A percentile compares a stretch with the other conserved stretches of the same genome.
phyloP scores from a whole-genome alignment of 108 stramenopile genomes.

The Fistulifera solaris region DNA sequence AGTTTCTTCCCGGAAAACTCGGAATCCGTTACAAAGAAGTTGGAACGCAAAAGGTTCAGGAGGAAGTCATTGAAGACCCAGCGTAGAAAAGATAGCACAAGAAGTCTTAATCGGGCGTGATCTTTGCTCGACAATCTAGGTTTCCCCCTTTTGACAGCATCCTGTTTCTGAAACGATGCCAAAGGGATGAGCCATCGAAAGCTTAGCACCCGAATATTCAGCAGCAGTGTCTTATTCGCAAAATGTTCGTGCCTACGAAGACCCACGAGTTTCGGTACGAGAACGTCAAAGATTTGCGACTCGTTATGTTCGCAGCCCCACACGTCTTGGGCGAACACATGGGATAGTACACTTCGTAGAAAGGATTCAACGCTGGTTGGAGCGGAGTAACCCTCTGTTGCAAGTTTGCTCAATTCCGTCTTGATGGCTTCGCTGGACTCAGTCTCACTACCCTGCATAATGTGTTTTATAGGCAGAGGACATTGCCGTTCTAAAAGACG shows the following conservation, averaged over 20 bases:
- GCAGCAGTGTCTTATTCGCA: conserved; percentile 45
- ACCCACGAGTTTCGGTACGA: neutral
- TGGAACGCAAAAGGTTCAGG: conserved; percentile 60
- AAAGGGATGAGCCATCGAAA: conserved; percentile 46
- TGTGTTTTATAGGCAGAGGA: conserved; percentile 28
- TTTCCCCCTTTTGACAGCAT: neutral
- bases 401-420: neutral
- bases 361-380: conserved; percentile 40
- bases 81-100: conserved; percentile 40
- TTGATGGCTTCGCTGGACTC: neutral
- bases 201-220: conserved; percentile 51
- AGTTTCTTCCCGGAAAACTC: conserved; percentile 51
- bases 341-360: conserved; percentile 30
- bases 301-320: conserved; percentile 75
- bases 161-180: conserved; percentile 1
- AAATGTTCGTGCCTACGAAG: conserved; percentile 57
- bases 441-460: neutral
- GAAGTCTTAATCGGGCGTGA: conserved; percentile 36
- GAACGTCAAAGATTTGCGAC: conserved; percentile 15
- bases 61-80: conserved; percentile 64
- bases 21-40: conserved; percentile 78
- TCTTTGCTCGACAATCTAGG: conserved; percentile 26
- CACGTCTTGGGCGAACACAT: conserved; percentile 52
- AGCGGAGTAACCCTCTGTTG: conserved; percentile 27
- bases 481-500: conserved; percentile 57